phyloP scores from a whole-genome alignment of 1,284 basidiomycete species.

The Neonothopanus nambi region DNA sequence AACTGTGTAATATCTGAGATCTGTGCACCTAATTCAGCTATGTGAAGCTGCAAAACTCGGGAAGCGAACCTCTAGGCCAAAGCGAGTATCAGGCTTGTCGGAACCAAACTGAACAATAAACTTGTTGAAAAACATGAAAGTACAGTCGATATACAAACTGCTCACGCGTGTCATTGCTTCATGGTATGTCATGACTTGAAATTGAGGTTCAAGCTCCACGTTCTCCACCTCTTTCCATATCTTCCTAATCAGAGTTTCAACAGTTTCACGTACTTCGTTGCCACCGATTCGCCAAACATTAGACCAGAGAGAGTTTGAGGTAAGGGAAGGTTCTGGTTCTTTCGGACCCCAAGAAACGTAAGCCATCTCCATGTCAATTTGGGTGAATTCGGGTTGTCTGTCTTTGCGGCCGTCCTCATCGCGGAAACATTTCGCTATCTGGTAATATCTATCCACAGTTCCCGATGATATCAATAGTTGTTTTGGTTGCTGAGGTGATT shows the following conservation, averaged over 20 bases:
- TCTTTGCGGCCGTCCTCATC: slow-evolving; percentile 95
- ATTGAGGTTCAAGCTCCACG: slow-evolving; percentile 56
- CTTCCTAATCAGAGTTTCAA: slow-evolving; percentile 69
- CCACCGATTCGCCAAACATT: slow-evolving; percentile 84
- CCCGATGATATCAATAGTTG: slow-evolving; percentile 92
- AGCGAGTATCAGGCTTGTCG: slow-evolving; percentile 93
- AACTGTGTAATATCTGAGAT: slow-evolving; percentile 51
- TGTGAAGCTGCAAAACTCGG: slow-evolving; percentile 11
- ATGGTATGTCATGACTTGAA: slow-evolving; percentile 81
- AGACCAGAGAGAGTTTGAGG: slow-evolving; percentile 18
- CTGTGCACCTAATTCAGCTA: slow-evolving; percentile 31
- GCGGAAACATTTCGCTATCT: slow-evolving; percentile 92
- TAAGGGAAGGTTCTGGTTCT: slow-evolving; percentile 12
- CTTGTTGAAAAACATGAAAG: background rate
- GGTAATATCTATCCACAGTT: slow-evolving; percentile 88
- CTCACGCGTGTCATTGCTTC: slow-evolving; percentile 84
- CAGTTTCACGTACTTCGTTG: slow-evolving; percentile 70
- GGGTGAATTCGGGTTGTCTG: slow-evolving; percentile 95
- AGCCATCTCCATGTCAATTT: slow-evolving; percentile 96
- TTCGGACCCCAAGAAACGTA: slow-evolving; percentile 79
- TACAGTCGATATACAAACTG: slow-evolving; percentile 13
- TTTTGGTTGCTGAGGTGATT: slow-evolving; percentile 96
- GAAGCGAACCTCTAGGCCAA: slow-evolving; percentile 71
- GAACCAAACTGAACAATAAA: slow-evolving; percentile 72
- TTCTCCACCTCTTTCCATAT: slow-evolving; percentile 75